phyloP scores from a whole-genome alignment of 176 grass and related monocot species.

The Cocos nucifera region DNA sequence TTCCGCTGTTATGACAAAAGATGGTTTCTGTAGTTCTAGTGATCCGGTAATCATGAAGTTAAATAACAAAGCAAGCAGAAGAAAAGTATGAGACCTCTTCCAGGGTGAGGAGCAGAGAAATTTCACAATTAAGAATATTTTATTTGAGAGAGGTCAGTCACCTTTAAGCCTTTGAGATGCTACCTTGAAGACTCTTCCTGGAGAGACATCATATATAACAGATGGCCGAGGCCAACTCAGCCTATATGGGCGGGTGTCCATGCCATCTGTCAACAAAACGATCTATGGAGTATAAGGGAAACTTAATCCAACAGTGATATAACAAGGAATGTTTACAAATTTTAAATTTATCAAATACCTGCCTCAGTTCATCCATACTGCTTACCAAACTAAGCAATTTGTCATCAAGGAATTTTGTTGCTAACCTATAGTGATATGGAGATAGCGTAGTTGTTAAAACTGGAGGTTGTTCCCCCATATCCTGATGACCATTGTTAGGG shows the following conservation, averaged over 20 bases:
- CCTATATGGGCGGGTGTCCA: conserved; percentile 94
- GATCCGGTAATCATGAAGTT: no score
- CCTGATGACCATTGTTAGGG: conserved; percentile 14
- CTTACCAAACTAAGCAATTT: conserved; percentile 46
- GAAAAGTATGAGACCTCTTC: no score
- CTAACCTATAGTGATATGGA: conserved; percentile 40
- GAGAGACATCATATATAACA: conserved; percentile 73
- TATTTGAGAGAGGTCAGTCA: conserved; percentile 12
- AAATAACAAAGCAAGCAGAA: no score
- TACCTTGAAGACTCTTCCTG: conserved; percentile 38
- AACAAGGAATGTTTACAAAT: background rate
- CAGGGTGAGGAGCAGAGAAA: background rate
- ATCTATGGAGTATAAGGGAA: conserved; percentile 79
- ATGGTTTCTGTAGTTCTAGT: no score
- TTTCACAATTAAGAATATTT: background rate
- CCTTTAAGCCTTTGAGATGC: conserved; percentile 57
- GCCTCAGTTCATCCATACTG: conserved; percentile 50
- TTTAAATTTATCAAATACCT: conserved; percentile 52
- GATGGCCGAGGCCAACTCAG: conserved; percentile 67
- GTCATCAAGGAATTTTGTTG: conserved; percentile 81
- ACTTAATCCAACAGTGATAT: background rate
- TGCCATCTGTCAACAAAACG: conserved; percentile 96
- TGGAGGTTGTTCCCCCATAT: conserved; percentile 16
- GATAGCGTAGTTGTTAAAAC: conserved; percentile 16
- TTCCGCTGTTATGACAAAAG: no score